Conservation (phyloP, 192 early-diverging fungal genomes). For the Linnemannia schmuckeri region DNA sequence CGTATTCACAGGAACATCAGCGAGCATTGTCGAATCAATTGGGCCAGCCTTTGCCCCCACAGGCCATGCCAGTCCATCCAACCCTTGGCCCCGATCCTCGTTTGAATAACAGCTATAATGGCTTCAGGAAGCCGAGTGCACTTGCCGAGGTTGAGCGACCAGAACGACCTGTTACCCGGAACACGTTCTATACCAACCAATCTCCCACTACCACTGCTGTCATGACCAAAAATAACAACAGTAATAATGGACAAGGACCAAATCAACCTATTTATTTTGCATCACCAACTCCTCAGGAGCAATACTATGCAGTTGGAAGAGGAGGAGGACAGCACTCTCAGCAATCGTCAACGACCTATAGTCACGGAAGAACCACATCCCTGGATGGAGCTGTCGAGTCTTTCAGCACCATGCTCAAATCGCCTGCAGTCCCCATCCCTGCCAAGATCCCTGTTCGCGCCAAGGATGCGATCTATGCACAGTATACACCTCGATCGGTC, state of each 20-base stretch:
- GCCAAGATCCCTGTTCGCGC: slow-evolving; percentile 10
- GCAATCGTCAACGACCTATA: slow-evolving; percentile 3
- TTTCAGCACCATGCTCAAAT: slow-evolving; percentile 24
- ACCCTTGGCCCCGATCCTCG: slow-evolving; percentile 7
- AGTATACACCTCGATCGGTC: slow-evolving; percentile 33
- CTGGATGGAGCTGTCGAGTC: neutral
- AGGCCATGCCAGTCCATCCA: neutral
- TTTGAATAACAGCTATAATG: neutral
- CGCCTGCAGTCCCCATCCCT: slow-evolving; percentile 10
- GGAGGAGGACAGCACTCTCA: slow-evolving; percentile 8
- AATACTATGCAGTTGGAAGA: neutral
- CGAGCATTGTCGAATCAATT: slow-evolving; percentile 22
- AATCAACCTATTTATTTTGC: slow-evolving; percentile 12
- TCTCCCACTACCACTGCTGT: neutral
- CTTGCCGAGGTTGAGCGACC: neutral
- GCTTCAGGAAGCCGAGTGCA: neutral
- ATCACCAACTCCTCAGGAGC: slow-evolving; percentile 16
- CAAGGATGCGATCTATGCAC: slow-evolving; percentile 30
- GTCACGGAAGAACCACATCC: neutral
- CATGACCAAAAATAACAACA: neutral
- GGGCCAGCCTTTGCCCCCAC: neutral
- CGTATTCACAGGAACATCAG: slow-evolving; percentile 48
- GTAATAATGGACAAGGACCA: neutral
- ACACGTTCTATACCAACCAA: slow-evolving; percentile 1
- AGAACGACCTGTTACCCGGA: slow-evolving; percentile 2